Evolutionary conservation across 352 stramenopile species (phyloP).

Genomic region (Phytopythium litorale): DNA sequence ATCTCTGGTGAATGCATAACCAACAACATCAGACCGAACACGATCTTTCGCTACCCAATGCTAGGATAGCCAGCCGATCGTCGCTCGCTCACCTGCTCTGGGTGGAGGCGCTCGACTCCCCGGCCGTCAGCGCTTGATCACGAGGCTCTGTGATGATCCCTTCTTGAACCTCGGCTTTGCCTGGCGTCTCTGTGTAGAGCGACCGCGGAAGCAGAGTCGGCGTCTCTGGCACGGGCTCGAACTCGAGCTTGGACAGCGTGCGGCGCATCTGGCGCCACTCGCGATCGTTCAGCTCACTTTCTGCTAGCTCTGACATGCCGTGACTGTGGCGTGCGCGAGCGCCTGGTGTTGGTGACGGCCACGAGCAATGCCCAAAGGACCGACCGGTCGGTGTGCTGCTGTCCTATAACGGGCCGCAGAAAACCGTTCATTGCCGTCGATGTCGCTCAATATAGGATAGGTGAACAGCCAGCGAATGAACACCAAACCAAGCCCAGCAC

Average conservation of each 20-base stretch:
- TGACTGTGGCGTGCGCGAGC: neutral
- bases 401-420: neutral
- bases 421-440: neutral
- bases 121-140: neutral
- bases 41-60: too few relatives aligned
- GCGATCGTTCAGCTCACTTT: slow-evolving; percentile 32
- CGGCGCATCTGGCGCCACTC: slow-evolving; percentile 62
- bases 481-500: too few relatives aligned
- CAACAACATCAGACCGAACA: neutral
- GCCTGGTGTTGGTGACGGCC: neutral
- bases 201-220: slow-evolving; percentile 34
- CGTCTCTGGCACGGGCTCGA: slow-evolving; percentile 62
- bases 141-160: neutral
- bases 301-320: neutral
- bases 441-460: neutral
- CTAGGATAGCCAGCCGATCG: neutral
- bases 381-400: neutral
- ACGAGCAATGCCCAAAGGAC: neutral
- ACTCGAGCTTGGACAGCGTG: slow-evolving; percentile 47
- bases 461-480: neutral
- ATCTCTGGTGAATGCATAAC: neutral
- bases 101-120: neutral
- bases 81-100: neutral
- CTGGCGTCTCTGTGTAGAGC: slow-evolving; percentile 15
- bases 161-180: neutral